Conservation (phyloP, 2,329 filamentous ascomycete species). For the Fusarium phyllophilum region DNA sequence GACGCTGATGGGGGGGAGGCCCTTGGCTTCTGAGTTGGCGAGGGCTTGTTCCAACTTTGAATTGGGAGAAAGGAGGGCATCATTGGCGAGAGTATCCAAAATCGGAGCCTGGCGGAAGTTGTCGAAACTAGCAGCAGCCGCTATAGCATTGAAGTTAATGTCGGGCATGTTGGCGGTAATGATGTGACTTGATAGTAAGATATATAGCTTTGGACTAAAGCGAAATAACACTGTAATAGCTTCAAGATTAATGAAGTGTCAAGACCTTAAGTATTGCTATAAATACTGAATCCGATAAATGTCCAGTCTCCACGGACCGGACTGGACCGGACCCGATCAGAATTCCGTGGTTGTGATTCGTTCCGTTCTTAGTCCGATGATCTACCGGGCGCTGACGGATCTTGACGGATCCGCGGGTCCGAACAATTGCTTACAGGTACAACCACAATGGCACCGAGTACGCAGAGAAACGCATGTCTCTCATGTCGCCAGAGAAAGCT, state of each 20-base stretch:
- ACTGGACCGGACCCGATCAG: background rate
- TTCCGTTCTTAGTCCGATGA: fast-evolving
- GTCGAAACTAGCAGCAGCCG: background rate
- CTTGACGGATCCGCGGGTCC: background rate
- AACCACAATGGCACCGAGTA: background rate
- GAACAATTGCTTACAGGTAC: background rate
- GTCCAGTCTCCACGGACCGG: background rate
- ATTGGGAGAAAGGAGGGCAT: background rate
- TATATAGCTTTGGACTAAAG: too few relatives aligned
- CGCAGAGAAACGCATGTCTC: background rate
- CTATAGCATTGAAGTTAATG: background rate
- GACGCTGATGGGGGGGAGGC: constrained; percentile 52
- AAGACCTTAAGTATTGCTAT: background rate
- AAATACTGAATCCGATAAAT: background rate
- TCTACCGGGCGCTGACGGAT: background rate
- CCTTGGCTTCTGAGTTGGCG: constrained; percentile 45
- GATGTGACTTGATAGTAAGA: background rate
- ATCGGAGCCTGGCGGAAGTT: background rate
- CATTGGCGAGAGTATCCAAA: background rate
- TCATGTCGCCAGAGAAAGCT: background rate
- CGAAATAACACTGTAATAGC: too few relatives aligned
- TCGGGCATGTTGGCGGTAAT: background rate
- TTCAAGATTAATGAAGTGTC: too few relatives aligned
- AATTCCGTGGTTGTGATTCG: background rate
- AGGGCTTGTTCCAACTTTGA: constrained; percentile 38